Conservation (phyloP, 306 rosid genomes). For the Castanea sativa region DNA sequence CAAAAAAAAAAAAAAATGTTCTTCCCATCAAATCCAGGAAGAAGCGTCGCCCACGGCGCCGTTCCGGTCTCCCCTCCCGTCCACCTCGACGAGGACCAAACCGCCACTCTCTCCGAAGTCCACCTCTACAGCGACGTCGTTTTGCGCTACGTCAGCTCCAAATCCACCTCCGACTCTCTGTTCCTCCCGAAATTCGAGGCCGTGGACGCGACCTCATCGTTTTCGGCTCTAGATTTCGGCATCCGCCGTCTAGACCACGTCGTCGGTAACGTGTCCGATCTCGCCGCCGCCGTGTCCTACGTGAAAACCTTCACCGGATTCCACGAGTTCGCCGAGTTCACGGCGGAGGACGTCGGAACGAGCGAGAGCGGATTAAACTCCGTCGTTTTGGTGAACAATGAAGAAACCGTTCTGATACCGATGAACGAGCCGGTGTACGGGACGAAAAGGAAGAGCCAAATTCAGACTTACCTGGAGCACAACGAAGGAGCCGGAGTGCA, state of each 20-base stretch:
- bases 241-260: constrained; percentile 81
- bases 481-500: constrained; percentile 90
- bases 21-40: too few relatives aligned
- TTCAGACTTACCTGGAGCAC: constrained; percentile 89
- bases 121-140: constrained; percentile 86
- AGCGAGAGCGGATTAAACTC: constrained; percentile 89
- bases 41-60: constrained; percentile 71
- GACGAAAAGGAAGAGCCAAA: constrained; percentile 87
- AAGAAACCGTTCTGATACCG: constrained; percentile 70
- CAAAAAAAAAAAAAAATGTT: too few relatives aligned
- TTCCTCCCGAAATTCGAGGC: constrained; percentile 76
- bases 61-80: constrained; percentile 39
- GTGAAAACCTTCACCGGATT: constrained; percentile 66
- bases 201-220: constrained; percentile 31
- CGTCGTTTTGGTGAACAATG: constrained; percentile 69
- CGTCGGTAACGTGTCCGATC: constrained; percentile 79
- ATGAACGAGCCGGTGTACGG: constrained; percentile 88
- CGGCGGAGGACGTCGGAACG: constrained; percentile 88
- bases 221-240: constrained; percentile 56
- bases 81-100: constrained; percentile 37
- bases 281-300: constrained; percentile 43
- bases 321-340: constrained; percentile 96
- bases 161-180: constrained; percentile 30
- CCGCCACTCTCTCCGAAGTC: constrained; percentile 54
- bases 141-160: constrained; percentile 70